These are phyloP conservation scores for Cyberlindnera saturnus DNA, from an alignment of 805 yeast genomes.

Conservation along the genomic window DNA sequence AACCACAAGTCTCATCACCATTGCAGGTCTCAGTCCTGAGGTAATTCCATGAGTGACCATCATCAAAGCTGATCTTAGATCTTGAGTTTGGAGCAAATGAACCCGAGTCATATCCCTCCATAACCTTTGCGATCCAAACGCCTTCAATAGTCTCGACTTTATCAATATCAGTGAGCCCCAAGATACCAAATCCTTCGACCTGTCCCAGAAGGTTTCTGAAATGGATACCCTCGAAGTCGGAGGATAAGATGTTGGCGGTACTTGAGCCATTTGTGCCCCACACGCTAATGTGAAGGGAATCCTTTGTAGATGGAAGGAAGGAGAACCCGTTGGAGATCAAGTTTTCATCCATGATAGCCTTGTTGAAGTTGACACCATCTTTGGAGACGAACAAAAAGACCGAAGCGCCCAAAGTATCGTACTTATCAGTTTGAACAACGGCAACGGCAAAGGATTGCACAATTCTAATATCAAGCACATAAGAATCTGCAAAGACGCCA, in stretches of 20 bases:
- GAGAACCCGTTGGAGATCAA: conserved; percentile 20
- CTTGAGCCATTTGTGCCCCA: conserved; percentile 18
- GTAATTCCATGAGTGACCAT: conserved; percentile 31
- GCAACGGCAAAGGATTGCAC: conserved; percentile 31
- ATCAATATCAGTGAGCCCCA: conserved; percentile 31
- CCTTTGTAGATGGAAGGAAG: conserved; percentile 31
- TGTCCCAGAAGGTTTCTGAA: conserved; percentile 39
- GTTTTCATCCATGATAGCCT: conserved; percentile 27
- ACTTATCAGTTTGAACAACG: conserved; percentile 18
- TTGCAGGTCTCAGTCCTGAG: conserved; percentile 24
- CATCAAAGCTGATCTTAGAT: conserved; percentile 34
- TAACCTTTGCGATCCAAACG: conserved; percentile 47
- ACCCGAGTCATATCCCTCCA: conserved; percentile 14
- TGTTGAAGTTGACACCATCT: conserved; percentile 27
- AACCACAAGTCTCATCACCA: conserved; percentile 26
- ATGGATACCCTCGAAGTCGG: conserved; percentile 49
- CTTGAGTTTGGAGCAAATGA: conserved; percentile 17
- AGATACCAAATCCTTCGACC: conserved; percentile 24
- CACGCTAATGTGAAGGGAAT: conserved; percentile 35
- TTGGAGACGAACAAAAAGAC: conserved; percentile 25
- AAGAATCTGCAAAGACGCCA: conserved; percentile 22
- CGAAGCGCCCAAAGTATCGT: conserved; percentile 19
- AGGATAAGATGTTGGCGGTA: conserved; percentile 19
- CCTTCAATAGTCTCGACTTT: conserved; percentile 55
- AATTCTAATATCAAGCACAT: conserved; percentile 26